These are phyloP conservation scores for Stephanodiscus triporus DNA, from an alignment of 108 stramenopile species.

Conservation along the genomic window DNA sequence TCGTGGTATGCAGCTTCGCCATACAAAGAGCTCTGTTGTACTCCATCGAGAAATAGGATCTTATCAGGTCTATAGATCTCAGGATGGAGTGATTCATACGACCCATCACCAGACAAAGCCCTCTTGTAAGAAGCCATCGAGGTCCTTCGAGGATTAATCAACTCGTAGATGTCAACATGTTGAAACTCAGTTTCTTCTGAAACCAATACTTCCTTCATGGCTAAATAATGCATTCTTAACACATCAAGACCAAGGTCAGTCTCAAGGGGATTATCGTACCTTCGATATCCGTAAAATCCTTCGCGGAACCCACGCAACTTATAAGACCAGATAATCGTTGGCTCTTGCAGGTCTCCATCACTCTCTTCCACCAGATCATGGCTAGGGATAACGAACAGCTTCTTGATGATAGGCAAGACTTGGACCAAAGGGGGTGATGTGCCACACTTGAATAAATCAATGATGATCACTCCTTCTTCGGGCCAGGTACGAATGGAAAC, in stretches of 20 bases:
- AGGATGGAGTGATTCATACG: slow-evolving; percentile 64
- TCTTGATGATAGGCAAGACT: slow-evolving; percentile 54
- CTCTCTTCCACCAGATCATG: slow-evolving; percentile 2
- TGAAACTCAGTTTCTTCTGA: slow-evolving; percentile 50
- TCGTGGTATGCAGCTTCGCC: slow-evolving; percentile 77
- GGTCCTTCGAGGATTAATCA: slow-evolving; percentile 46
- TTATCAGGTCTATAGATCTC: slow-evolving; percentile 59
- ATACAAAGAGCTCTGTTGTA: slow-evolving; percentile 50
- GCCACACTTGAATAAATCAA: slow-evolving; percentile 79
- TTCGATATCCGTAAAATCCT: slow-evolving; percentile 8
- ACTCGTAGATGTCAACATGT: slow-evolving; percentile 57
- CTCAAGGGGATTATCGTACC: slow-evolving; percentile 14
- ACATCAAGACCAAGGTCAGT: slow-evolving; percentile 24
- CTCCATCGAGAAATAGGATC: slow-evolving; percentile 66
- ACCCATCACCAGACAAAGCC: slow-evolving; percentile 48
- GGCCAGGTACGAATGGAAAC: slow-evolving; percentile 78
- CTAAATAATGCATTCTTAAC: slow-evolving; percentile 11
- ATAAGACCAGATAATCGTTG: slow-evolving; percentile 59
- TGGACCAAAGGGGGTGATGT: slow-evolving; percentile 48
- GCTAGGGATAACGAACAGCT: slow-evolving; percentile 55
- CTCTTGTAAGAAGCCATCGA: slow-evolving; percentile 40
- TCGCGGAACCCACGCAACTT: slow-evolving; percentile 67
- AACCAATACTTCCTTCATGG: slow-evolving; percentile 22
- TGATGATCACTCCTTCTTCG: slow-evolving; percentile 69
- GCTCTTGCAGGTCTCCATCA: slow-evolving; percentile 11